Evolutionary conservation across 495 filamentous ascomycete genomes (phyloP), one percentile per base, ranked within the genome.

Genomic region (Entonaema liquescens): DNA sequence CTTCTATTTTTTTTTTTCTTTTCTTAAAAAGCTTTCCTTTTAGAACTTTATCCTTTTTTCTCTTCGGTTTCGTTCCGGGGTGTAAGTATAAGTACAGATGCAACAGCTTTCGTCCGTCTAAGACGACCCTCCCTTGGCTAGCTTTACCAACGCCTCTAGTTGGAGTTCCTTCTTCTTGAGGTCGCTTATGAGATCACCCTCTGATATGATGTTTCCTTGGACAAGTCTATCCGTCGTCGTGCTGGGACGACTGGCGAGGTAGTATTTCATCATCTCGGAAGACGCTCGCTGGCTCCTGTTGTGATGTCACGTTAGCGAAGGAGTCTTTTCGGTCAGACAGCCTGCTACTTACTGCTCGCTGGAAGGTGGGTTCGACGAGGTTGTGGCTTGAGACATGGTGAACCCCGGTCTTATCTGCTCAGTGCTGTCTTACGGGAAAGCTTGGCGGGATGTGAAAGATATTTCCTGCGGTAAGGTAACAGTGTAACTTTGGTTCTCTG

Each of bases 181-280:
- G 12, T 17, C 33, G 12, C 26, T 40, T 40, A 55, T 29, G 13
- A 72, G 65, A 1, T 65, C 56, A 26, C 60, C 5, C 25, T 72
- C 61, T 13, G 70, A 72, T 38, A 58, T 61, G 9, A 72, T 15
- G 1, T 53, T 65, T 12, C 70, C 70, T 47, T 72, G 65, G 38
- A 63, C 62, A 1, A 76, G 74, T 12, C 74, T 71, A 9, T 76
- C 74, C 3, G 74, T 70, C 7, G 68, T 53, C 2, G 71, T 74
- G 23, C 59, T 62, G 15, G 74, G 74, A 5, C 15, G 42, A 28
- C 50, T 60, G 29, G 61, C 56, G 42, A 76, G 74, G 23, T 76
- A 76, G 2, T 40, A 36, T 29, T 33, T 70, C 65, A 76, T 67
- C 68, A 67, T 70, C 36, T 54, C 71, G 3, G 68, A 54, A 5